A percentile compares a stretch with the other conserved stretches of the same genome.
Conservation (phyloP, 495 filamentous ascomycete genomes). For the Penicillium waksmanii region DNA sequence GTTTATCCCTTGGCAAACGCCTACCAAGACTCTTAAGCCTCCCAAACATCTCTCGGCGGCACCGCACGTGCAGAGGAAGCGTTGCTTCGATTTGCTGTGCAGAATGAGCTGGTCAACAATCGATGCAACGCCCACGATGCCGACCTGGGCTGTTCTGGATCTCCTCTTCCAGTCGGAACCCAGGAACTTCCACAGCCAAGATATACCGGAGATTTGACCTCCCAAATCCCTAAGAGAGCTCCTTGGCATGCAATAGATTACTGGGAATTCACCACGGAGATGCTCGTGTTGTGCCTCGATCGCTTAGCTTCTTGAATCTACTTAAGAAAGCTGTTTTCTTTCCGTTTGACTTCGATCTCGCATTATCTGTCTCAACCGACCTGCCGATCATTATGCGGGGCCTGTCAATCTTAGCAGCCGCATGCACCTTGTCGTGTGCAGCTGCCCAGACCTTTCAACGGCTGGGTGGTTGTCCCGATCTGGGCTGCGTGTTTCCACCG, state of each 20-base stretch:
- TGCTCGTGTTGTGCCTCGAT: background rate
- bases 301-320: background rate
- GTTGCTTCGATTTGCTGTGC: conserved; percentile 8
- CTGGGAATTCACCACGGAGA: background rate
- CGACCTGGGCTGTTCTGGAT: background rate
- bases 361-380: background rate
- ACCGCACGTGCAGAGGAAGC: conserved; percentile 17
- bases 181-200: background rate
- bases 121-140: conserved; percentile 1
- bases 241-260: conserved; percentile 5
- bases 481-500: conserved; percentile 77
- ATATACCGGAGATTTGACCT: conserved; percentile 13
- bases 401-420: conserved; percentile 23
- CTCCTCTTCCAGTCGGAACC: background rate
- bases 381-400: conserved; percentile 30
- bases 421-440: conserved; percentile 25
- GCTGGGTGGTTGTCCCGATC: conserved; percentile 67
- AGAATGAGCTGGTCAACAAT: background rate
- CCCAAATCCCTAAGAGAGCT: background rate
- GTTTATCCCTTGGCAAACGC: conserved; percentile 1
- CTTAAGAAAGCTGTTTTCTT: background rate
- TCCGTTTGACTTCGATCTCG: background rate
- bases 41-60: conserved; percentile 2
- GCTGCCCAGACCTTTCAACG: conserved; percentile 69
- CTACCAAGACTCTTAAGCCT: conserved; percentile 18